Evolutionary conservation across 257 asterid genomes (phyloP), one percentile per base, ranked within the genome.

Genomic region (Solanum piurae): DNA sequence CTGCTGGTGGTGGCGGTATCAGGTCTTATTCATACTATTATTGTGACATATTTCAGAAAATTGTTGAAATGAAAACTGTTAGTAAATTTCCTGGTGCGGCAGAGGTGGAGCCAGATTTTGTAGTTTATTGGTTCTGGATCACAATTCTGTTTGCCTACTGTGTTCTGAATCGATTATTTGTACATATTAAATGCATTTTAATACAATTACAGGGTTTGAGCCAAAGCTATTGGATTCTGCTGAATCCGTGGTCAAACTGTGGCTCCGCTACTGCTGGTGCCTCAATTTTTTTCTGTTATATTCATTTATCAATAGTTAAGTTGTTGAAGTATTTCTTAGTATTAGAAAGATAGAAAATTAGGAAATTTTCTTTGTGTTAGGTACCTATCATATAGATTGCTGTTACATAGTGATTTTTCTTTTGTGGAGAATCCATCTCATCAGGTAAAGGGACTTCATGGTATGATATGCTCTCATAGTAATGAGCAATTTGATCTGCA

Each of bases 1-100:
- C 99, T 83, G 99, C 99, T 69, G 99, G 99, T 89, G 99, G 99
- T 69, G 98, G 99, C 37, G 99, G 99, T 88, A 93, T 97, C 98
- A 95, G 99, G 91, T 90, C 89, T 77, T 36, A 9, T 27, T 86
- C 72, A 68, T 29, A 46, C 38, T 72, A 44, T 85, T 87, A 25
- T 87, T 42, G 86, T 60, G 88, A 69, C 86, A 66, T 71, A 31
- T 27, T 49, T n/a, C 27, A 38, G 55, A 36, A 84, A 36, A n/a
- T 75, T 88, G 73, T 68, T 42, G 86, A 75, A 68, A 52, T 58
- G 55, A 83, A 38, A 31, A 40, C 84, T 75, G 27, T 87, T 66
- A 62, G 83, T 49, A 36, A 29, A 9, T 80, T 80, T 18, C 29
- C n/a, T 16, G 64, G n/a, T 44, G 25, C 6, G 9, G 0, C 16